Percentiles rank a stretch among this genome's conserved stretches.
Conservation (phyloP, 2,329 filamentous ascomycete genomes). For the Didymella lethalis region DNA sequence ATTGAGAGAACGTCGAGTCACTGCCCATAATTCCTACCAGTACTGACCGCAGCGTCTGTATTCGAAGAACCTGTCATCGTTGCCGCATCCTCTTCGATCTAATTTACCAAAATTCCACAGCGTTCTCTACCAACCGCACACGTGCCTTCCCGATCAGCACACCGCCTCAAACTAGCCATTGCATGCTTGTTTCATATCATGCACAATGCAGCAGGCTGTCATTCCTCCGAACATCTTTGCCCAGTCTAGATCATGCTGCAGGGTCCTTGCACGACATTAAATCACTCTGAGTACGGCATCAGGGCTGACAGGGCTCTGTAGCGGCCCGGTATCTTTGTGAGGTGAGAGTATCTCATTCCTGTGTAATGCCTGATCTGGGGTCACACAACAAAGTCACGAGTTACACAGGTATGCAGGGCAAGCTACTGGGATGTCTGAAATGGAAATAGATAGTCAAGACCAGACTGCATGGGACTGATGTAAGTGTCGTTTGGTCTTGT, state of each 20-base stretch:
- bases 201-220: slow-evolving; percentile 9
- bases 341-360: slow-evolving; percentile 9
- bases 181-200: neutral
- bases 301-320: neutral
- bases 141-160: neutral
- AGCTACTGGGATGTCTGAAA: neutral
- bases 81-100: too few relatives aligned
- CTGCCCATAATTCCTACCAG: too few relatives aligned
- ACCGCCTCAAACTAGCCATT: neutral
- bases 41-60: neutral
- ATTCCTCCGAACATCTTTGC: slow-evolving; percentile 4
- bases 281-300: neutral
- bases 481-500: neutral
- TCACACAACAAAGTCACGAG: neutral
- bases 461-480: neutral
- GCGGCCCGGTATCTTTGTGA: neutral
- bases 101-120: neutral
- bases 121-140: neutral
- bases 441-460: neutral
- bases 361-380: neutral
- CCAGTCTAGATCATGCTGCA: slow-evolving; percentile 1
- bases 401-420: neutral
- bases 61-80: neutral
- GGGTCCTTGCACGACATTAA: neutral
- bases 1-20: too few relatives aligned